Percentiles rank a stretch among this genome's conserved stretches.
Evolutionary conservation across 768 basidiomycete species (phyloP).

Genomic region (Tulasnella calospora): DNA sequence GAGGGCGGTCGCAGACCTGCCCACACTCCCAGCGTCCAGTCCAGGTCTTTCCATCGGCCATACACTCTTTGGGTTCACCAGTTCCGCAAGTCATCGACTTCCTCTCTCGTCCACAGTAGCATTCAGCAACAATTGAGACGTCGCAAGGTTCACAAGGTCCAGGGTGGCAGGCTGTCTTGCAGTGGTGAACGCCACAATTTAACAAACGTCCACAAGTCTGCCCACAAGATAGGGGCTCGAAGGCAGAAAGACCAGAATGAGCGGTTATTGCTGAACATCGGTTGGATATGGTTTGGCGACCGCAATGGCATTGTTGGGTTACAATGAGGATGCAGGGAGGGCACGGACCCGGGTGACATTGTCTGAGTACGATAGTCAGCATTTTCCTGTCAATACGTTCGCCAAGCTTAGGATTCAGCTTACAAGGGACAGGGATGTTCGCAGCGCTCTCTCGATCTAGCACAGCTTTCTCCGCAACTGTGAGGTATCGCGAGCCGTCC

Average conservation of each 20-base stretch:
- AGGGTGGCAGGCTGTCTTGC: constrained; percentile 65
- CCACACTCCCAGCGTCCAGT: constrained; percentile 61
- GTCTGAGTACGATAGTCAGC: constrained; percentile 23
- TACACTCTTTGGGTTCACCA: constrained; percentile 44
- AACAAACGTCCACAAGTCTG: constrained; percentile 40
- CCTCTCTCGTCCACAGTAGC: constrained; percentile 75
- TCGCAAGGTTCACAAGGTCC: constrained; percentile 68
- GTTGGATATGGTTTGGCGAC: constrained; percentile 52
- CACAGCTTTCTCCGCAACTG: constrained; percentile 38
- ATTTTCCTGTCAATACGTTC: neutral
- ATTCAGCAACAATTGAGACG: constrained; percentile 50
- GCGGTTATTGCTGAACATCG: constrained; percentile 48
- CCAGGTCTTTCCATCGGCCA: constrained; percentile 48
- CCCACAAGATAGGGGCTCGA: constrained; percentile 52
- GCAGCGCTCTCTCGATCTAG: constrained; percentile 45
- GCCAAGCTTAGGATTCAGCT: constrained; percentile 15
- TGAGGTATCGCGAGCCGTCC: constrained; percentile 67
- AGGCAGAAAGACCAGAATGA: constrained; percentile 29
- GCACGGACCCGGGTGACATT: constrained; percentile 94
- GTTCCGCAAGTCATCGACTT: constrained; percentile 63
- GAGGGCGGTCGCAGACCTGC: constrained; percentile 54
- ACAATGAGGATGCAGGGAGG: constrained; percentile 85
- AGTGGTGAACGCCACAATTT: constrained; percentile 51
- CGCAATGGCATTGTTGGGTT: constrained; percentile 72
- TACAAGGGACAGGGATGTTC: constrained; percentile 73